Conservation (phyloP, 23 red algal species). For the Rhodosorus marinus region DNA sequence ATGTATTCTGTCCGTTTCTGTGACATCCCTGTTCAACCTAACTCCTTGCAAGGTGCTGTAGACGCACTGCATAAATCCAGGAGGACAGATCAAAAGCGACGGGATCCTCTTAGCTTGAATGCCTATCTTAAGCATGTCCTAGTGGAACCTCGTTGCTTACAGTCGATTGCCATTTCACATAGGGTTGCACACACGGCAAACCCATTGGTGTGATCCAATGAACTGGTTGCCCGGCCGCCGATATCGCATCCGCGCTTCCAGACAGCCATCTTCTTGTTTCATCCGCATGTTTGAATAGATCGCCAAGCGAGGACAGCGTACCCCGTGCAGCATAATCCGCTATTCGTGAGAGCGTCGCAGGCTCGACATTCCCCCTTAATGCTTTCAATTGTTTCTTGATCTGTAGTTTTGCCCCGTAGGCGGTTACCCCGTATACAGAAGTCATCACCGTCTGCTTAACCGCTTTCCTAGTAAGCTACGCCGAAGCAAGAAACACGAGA, state of each 20-base stretch:
- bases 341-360: constrained; percentile 11
- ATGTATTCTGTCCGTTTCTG: too few relatives aligned
- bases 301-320: constrained; percentile 57
- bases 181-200: constrained; percentile 75
- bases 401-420: constrained; percentile 60
- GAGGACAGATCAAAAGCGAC: neutral
- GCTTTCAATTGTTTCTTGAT: constrained; percentile 46
- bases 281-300: constrained; percentile 53
- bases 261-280: constrained; percentile 82
- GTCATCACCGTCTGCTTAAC: constrained; percentile 99
- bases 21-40: too few relatives aligned
- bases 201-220: constrained; percentile 84
- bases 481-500: too few relatives aligned
- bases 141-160: neutral
- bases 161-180: constrained; percentile 3
- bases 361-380: constrained; percentile 13
- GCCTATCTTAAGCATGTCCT: neutral
- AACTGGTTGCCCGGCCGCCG: constrained; percentile 37
- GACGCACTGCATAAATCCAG: neutral
- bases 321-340: constrained; percentile 33
- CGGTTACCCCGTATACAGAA: constrained; percentile 90
- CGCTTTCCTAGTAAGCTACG: constrained; percentile 42
- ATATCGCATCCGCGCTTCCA: constrained; percentile 21
- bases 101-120: neutral
- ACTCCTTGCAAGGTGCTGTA: too few relatives aligned